Conservation (phyloP, 768 basidiomycete genomes). For the Leccinum longicurvipes region DNA sequence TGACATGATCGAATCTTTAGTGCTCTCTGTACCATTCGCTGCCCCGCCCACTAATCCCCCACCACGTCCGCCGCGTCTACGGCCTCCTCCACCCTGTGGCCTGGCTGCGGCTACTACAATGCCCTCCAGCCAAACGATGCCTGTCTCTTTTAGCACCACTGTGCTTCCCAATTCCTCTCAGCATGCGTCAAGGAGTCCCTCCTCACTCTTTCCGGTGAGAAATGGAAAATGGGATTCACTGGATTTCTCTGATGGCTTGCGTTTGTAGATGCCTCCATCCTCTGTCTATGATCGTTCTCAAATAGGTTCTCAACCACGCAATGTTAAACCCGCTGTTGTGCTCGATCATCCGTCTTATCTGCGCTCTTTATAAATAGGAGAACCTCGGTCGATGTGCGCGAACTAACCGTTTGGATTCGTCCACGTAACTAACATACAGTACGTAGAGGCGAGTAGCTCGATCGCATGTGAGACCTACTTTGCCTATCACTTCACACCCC, state of each 20-base stretch:
- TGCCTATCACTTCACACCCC: not conserved
- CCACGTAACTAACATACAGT: constrained; percentile 3
- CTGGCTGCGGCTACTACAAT: not conserved
- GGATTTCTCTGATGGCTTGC: not conserved
- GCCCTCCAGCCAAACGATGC: not conserved
- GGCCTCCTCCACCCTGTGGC: constrained; percentile 18
- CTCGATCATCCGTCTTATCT: not conserved
- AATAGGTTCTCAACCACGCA: not conserved
- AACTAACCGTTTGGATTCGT: not conserved
- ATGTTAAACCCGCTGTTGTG: not conserved
- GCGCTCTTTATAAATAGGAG: not conserved
- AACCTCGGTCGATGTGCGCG: constrained; percentile 5
- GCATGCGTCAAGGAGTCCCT: constrained; percentile 26
- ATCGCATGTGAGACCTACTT: not conserved
- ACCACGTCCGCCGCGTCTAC: constrained; percentile 12
- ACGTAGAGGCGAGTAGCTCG: not conserved
- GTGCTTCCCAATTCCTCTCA: constrained; percentile 19
- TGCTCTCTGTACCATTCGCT: not conserved
- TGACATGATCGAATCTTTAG: too few species aligned
- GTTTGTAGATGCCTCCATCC: not conserved
- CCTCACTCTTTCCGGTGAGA: constrained; percentile 4
- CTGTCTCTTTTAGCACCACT: not conserved
- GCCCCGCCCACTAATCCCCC: constrained; percentile 6
- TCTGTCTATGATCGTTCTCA: not conserved
- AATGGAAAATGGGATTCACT: not conserved